phyloP scores from a whole-genome alignment of 768 basidiomycete genomes.

The Boletus rufocinnamomeus region DNA sequence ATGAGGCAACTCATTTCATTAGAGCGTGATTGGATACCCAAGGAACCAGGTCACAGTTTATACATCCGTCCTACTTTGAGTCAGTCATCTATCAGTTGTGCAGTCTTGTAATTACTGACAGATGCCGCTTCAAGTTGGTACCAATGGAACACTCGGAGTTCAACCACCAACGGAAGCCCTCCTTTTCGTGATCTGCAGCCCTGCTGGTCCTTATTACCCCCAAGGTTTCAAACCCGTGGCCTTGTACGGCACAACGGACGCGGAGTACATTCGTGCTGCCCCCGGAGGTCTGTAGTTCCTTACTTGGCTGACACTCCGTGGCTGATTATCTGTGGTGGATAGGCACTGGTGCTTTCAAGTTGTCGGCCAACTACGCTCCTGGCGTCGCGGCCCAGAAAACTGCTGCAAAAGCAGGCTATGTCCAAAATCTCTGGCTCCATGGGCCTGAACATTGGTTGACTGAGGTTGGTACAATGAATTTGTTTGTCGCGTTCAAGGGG shows the following conservation, averaged over 20 bases:
- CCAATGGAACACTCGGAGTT: constrained; percentile 48
- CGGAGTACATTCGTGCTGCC: constrained; percentile 75
- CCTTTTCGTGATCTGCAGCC: constrained; percentile 63
- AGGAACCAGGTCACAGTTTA: constrained; percentile 82
- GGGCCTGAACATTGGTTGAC: constrained; percentile 58
- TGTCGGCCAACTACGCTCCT: constrained; percentile 88
- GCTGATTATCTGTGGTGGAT: constrained; percentile 8
- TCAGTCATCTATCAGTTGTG: constrained; percentile 22
- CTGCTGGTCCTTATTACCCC: constrained; percentile 79
- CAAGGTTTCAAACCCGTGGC: constrained; percentile 89
- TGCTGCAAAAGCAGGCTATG: constrained; percentile 76
- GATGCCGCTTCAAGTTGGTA: constrained; percentile 62
- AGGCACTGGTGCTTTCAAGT: constrained; percentile 87
- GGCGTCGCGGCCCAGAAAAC: constrained; percentile 82
- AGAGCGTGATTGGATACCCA: constrained; percentile 91
- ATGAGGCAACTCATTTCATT: constrained; percentile 84
- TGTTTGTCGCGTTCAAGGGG: constrained; percentile 78
- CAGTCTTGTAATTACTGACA: constrained; percentile 6
- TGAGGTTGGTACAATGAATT: constrained; percentile 90
- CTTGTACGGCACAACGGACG: constrained; percentile 71
- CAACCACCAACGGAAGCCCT: constrained; percentile 68
- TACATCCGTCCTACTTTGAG: constrained; percentile 86
- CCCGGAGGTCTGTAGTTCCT: constrained; percentile 61
- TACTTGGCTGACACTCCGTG: not conserved
- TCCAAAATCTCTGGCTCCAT: constrained; percentile 88